Conservation (phyloP, 202 grass and related monocot genomes). For the Bolboschoenoplectus hybrid region DNA sequence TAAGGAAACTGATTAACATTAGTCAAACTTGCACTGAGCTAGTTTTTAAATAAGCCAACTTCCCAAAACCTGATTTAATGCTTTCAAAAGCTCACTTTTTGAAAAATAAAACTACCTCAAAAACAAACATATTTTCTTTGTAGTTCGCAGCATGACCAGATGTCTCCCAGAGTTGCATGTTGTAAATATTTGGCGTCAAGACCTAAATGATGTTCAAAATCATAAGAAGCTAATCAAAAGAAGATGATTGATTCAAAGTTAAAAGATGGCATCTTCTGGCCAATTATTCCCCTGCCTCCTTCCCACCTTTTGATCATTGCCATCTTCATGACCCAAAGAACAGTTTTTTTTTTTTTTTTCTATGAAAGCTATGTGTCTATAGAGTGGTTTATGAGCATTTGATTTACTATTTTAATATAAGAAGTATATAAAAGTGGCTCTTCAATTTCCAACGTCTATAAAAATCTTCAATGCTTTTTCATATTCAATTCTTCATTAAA, state of each 20-base stretch:
- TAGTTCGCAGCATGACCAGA: slow-evolving; percentile 98
- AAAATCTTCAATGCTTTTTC: background rate
- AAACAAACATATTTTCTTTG: slow-evolving; percentile 99
- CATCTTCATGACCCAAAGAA: background rate
- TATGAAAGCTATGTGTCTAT: background rate
- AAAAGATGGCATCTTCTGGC: background rate
- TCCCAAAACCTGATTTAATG: background rate
- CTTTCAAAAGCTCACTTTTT: slow-evolving; percentile 12
- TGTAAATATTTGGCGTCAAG: slow-evolving; percentile 93
- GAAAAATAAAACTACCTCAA: slow-evolving; percentile 62
- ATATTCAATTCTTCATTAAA: slow-evolving; percentile 9
- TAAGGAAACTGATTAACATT: background rate
- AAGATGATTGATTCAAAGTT: background rate
- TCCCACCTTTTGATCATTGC: background rate
- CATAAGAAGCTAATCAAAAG: slow-evolving; percentile 18
- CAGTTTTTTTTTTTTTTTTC: background rate
- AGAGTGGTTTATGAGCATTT: background rate
- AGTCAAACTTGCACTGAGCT: slow-evolving; percentile 13
- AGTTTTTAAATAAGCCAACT: background rate
- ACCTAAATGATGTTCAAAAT: slow-evolving; percentile 56
- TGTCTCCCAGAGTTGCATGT: slow-evolving; percentile 99
- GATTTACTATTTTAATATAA: background rate
- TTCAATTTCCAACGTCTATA: background rate
- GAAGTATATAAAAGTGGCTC: background rate
- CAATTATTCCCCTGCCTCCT: background rate